Evolutionary conservation across 148 eudicot genomes (phyloP).

Genomic region (Limonium bicolor): DNA sequence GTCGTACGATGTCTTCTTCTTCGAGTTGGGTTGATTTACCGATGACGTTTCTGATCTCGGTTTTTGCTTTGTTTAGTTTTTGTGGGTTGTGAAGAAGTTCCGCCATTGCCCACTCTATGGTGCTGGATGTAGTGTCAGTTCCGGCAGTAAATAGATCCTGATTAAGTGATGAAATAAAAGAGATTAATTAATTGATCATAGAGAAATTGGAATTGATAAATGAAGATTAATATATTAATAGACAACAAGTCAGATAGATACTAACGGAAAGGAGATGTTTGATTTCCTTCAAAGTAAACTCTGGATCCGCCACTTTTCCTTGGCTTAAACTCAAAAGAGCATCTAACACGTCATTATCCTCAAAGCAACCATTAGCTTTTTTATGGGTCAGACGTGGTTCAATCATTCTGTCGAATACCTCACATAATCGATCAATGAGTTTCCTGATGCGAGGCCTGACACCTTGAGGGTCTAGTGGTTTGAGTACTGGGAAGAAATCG

Average conservation of each 20-base stretch:
- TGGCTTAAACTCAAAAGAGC: constrained; percentile 9
- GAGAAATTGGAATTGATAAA: too few relatives aligned
- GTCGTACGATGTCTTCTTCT: constrained; percentile 7
- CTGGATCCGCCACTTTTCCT: constrained; percentile 5
- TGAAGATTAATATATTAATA: too few relatives aligned
- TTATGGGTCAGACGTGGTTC: constrained; percentile 6
- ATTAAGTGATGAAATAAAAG: too few relatives aligned
- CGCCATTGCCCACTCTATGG: constrained; percentile 21
- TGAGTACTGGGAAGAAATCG: constrained; percentile 18
- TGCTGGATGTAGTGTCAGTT: constrained; percentile 16
- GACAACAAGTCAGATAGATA: too few relatives aligned
- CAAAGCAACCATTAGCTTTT: background rate
- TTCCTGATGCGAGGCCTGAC: constrained; percentile 7
- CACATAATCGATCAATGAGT: constrained; percentile 9
- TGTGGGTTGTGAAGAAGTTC: constrained; percentile 15
- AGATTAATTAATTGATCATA: too few relatives aligned
- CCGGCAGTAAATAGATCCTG: constrained; percentile 17
- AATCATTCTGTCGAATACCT: constrained; percentile 13
- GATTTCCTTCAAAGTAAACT: constrained; percentile 7
- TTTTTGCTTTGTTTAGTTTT: constrained; percentile 8
- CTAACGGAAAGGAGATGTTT: constrained; percentile 11
- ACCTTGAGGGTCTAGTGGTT: constrained; percentile 12
- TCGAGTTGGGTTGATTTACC: constrained; percentile 8
- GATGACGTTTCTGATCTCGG: constrained; percentile 11
- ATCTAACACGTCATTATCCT: constrained; percentile 11